These are phyloP conservation scores for Kwoniella sp. DNA, from an alignment of 768 basidiomycete genomes.

Conservation along the genomic window DNA sequence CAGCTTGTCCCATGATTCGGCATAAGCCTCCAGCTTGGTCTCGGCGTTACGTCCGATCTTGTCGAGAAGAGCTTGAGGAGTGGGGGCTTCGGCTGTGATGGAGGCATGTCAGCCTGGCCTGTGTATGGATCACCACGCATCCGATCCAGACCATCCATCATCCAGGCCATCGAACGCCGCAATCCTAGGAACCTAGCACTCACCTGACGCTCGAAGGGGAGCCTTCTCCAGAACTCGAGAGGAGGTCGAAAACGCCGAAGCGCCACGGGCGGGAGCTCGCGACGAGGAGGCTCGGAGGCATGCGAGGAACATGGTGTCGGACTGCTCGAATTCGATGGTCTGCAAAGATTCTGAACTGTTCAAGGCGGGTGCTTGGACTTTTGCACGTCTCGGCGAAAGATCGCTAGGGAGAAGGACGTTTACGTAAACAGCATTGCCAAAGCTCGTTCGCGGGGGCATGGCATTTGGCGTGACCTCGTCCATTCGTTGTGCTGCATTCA, in stretches of 20 bases:
- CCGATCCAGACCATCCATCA: no score
- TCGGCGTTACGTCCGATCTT: conserved; percentile 35
- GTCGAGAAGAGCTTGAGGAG: conserved; percentile 25
- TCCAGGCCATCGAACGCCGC: no score
- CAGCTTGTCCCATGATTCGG: conserved; percentile 37
- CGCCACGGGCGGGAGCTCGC: conserved; percentile 3
- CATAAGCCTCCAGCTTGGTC: conserved; percentile 25
- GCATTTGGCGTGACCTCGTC: no score
- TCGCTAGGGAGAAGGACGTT: no score
- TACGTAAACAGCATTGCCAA: no score
- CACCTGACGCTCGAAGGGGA: conserved; percentile 9
- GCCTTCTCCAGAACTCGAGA: conserved; percentile 13
- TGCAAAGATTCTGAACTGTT: no score
- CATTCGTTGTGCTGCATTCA: no score
- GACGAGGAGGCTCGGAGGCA: conserved; percentile 24
- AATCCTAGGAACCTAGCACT: background rate
- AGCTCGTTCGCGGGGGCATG: no score
- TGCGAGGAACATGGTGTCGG: conserved; percentile 10
- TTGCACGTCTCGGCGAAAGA: no score
- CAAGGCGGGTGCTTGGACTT: no score
- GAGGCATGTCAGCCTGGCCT: background rate
- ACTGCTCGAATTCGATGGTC: background rate
- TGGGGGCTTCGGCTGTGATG: conserved; percentile 23
- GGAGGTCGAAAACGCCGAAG: conserved; percentile 1
- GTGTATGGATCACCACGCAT: no score